Conservation (phyloP, 2,329 filamentous ascomycete species). For the Gnomoniopsis sp. region DNA sequence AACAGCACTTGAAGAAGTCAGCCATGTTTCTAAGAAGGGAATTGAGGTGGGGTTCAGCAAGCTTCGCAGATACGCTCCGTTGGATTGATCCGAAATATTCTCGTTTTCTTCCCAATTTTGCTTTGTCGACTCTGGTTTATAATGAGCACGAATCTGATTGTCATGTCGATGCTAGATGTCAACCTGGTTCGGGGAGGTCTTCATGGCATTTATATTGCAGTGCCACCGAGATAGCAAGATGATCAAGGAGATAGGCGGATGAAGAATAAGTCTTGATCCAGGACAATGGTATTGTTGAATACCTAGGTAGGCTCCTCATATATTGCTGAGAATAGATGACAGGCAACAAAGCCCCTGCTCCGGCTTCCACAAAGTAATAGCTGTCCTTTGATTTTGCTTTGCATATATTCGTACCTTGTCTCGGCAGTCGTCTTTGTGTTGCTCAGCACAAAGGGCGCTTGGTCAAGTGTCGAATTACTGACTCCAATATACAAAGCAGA, state of each 20-base stretch:
- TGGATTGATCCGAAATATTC: not conserved
- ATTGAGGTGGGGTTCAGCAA: not conserved
- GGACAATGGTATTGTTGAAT: not conserved
- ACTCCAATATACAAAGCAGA: not conserved
- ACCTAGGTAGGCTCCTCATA: not conserved
- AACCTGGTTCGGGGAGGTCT: not conserved
- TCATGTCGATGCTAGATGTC: not conserved
- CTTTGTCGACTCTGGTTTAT: not conserved
- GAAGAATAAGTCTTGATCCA: not conserved
- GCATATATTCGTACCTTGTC: not conserved
- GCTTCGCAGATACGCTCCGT: not conserved
- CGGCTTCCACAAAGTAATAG: not conserved
- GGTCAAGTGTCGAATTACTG: not conserved
- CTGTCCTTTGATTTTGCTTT: not conserved
- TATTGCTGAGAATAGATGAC: not conserved
- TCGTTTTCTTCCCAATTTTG: not conserved
- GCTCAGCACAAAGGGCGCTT: not conserved
- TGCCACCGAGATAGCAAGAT: no score
- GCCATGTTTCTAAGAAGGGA: not conserved
- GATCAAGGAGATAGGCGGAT: not conserved
- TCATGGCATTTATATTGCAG: not conserved
- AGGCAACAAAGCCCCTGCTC: not conserved
- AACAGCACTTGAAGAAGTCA: not conserved
- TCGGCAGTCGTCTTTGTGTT: not conserved
- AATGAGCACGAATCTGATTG: not conserved